Base-by-base conservation (phyloP, 179 eudicot genomes). In the Corrigiola litoralis region DNA sequence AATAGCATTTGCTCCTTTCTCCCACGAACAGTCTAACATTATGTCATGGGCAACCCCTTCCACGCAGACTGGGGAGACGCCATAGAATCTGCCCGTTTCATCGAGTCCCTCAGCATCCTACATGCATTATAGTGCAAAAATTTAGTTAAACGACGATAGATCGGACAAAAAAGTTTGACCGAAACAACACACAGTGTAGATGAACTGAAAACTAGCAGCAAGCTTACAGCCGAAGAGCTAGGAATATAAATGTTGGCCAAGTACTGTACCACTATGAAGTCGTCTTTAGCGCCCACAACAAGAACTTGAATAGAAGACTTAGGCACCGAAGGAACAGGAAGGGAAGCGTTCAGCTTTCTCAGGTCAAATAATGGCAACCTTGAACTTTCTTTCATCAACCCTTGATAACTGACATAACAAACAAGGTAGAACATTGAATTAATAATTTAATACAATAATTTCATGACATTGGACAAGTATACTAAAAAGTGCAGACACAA, bases 11-110 rank as follows among this genome's bases (percentile, higher is more conserved):
- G 96, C 96, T 17, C 96, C 98, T 72, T 74, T 87, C 52, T 85
- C 85, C 98, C 96, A 92, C 3, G 82, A 81, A 68, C 79, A 80
- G 80, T 89, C 98, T 80, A 92, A 53, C 98, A 92, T 92, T 71
- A 92, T 79, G 81, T 92, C 98, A 64, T 92, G 98, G 12, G 90
- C 98, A 67, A 87, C 81, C 62, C 90, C 88, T 61, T 85, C 82
- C 14, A 87, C 59, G 42, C 90, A 82, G 41, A 89, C 67, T 0
- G 98, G 95, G 18, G 85, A 58, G 28, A 87, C 90, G 1, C 87
- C 87, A 42, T 89, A 92, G 78, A 92, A 92, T 54, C 79, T 79
- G 45, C 84, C 95, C 0, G 95, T 89, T 75, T 92, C 98, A 36
- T 64, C 51, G 9, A 92, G 92, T 25, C 96, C 98, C 71, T 87